Evolutionary conservation across 768 basidiomycete genomes (phyloP), one percentile per base, ranked within the genome.

Genomic region (Lentinula detonsa): DNA sequence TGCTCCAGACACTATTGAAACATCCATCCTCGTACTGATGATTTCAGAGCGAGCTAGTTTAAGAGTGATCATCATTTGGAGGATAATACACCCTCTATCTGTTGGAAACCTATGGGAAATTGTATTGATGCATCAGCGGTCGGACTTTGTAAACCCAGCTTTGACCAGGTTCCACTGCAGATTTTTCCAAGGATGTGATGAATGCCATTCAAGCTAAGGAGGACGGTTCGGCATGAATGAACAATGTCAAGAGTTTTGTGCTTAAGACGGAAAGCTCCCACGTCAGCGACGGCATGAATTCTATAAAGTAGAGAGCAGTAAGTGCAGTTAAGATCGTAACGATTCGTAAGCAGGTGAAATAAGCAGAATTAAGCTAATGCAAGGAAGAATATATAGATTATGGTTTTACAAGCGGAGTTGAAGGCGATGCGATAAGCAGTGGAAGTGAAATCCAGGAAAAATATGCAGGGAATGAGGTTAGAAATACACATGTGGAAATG

Each of bases 21-120:
- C 74, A 77, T 56, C 75, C 75, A 3, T 75, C 73, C 1, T 74
- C 75, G 3, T 76, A 72, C 60, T 77, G 56, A 69, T 37, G 34
- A 39, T 54, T 11, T 16, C 7, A 13, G 23, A 49, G 1, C 4
- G 21, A 43, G n/a, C 42, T 4, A 43, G n/a, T 18, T 16, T 28
- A 28, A 4, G 28, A 28, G 3, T 2, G 28, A 3, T 28, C 28
- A 3, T 28, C 28, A 28, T 28, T 28, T 3, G 28, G 28, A 28
- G 28, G 28, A 28, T 3, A 28, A 28, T 28, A 28, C 28, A 28
- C 28, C 28, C 28, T 28, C 1, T 3, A 28, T 28, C 28, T 28
- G 3, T 28, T 28, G 28, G 28, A 28, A 11, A 40, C 1, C 39
- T 43, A 5, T 16, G n/a, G 42, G 42, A 43, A n/a, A 43, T 13